phyloP scores from a whole-genome alignment of 225 moss, liverwort and hornwort species.

The Pseudoscleropodium purum region DNA sequence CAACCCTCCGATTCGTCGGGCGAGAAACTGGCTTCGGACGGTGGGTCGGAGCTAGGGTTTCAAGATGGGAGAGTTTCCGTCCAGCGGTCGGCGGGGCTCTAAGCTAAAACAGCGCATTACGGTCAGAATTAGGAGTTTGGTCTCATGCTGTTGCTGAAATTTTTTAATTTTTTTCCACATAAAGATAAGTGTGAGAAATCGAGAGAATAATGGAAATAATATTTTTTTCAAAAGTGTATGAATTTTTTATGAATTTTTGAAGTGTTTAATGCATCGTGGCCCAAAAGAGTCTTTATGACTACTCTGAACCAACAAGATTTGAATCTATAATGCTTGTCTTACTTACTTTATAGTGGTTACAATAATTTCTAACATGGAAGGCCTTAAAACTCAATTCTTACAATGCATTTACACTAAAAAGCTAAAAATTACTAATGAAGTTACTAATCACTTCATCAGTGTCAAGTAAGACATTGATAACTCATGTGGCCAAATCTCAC shows the following conservation, averaged over 20 bases:
- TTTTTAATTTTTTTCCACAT: too few relatives aligned
- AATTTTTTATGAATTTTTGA: background rate
- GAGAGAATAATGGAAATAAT: too few relatives aligned
- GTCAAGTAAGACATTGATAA: too few relatives aligned
- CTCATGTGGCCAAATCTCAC: too few relatives aligned
- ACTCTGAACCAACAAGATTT: rapidly evolving
- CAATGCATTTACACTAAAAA: too few relatives aligned
- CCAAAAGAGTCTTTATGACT: background rate
- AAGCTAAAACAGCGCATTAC: too few relatives aligned
- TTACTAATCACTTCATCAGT: too few relatives aligned
- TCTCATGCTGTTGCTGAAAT: too few relatives aligned
- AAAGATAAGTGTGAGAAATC: too few relatives aligned
- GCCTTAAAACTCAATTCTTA: too few relatives aligned
- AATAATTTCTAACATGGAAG: background rate
- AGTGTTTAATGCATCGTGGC: background rate
- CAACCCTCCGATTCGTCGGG: background rate
- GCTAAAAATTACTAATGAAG: too few relatives aligned
- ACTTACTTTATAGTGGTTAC: rapidly evolving
- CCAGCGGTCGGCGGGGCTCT: background rate
- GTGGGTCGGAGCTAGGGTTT: background rate
- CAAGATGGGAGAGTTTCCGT: background rate
- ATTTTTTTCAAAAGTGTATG: background rate
- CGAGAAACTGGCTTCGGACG: background rate
- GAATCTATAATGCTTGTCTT: background rate
- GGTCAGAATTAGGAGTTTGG: too few relatives aligned